Evolutionary conservation across 345 rosid genomes (phyloP).

Genomic region (Eucalyptus cloeziana): DNA sequence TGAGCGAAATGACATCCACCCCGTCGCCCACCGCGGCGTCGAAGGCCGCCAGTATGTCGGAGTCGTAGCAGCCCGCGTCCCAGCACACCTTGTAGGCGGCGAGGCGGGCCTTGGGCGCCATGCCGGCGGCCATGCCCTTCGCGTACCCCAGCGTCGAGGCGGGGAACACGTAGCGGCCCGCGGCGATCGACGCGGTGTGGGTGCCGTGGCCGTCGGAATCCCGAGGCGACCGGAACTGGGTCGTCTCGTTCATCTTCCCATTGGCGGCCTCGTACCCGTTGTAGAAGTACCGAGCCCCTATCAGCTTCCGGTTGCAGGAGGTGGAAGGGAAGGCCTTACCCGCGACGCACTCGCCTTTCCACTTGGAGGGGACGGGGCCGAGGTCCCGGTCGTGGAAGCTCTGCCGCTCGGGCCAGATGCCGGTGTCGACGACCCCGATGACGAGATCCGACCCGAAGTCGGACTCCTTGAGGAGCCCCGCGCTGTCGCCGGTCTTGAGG

Average conservation of each 20-base stretch:
- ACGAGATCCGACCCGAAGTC: conserved; percentile 95
- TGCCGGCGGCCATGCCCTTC: conserved; percentile 76
- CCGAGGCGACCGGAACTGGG: conserved; percentile 66
- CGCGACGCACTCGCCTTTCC: conserved; percentile 67
- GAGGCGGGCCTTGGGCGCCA: conserved; percentile 89
- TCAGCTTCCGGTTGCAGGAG: conserved; percentile 65
- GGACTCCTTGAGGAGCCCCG: conserved; percentile 65
- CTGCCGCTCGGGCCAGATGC: conserved; percentile 83
- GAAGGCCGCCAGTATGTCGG: conserved; percentile 84
- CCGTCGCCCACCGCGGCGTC: conserved; percentile 78
- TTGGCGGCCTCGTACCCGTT: conserved; percentile 80
- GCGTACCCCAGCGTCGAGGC: conserved; percentile 85
- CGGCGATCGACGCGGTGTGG: conserved; percentile 81
- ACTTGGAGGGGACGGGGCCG: conserved; percentile 54
- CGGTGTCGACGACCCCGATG: conserved; percentile 84
- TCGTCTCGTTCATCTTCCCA: conserved; percentile 53
- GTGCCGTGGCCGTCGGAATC: conserved; percentile 94
- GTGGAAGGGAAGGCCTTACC: conserved; percentile 21
- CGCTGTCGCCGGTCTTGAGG: conserved; percentile 46
- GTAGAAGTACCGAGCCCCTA: conserved; percentile 65
- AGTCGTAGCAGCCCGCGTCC: conserved; percentile 88
- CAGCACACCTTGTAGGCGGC: conserved; percentile 93
- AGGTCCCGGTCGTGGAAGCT: conserved; percentile 82
- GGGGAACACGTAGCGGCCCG: conserved; percentile 64
- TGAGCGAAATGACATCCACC: conserved; percentile 76